Evolutionary conservation across 2,329 filamentous ascomycete species (phyloP), one percentile per base, ranked within the genome.

Genomic region (Emericellopsis cladophorae): DNA sequence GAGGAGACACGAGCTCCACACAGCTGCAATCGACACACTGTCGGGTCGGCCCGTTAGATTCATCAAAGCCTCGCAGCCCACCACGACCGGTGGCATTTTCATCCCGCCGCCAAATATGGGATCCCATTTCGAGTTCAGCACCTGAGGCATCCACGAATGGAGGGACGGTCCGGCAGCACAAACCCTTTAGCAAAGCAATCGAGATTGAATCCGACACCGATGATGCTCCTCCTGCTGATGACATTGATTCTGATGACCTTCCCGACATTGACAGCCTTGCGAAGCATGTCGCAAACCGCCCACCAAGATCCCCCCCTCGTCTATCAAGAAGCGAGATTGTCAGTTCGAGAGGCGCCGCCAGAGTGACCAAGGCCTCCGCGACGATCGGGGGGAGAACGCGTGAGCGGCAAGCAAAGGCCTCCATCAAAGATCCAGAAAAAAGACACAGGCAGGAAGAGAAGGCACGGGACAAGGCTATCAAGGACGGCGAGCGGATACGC

Each of bases 401-500:
- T 7, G 65, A 68, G 34, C 68, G 56, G 37, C 54, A 61, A 31
- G 55, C 61, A 11, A 79, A 68, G 49, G 60, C 62, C 2, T 59
- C 64, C 2, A 66, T 66, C 2, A 70, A 65, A 45, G 72, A 74
- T 18, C 62, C 61, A 1, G 75, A 78, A 37, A 75, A 69, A 44
- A 71, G 73, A 44, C 63, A 61, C 18, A 74, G 76, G 47, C 69
- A 72, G 31, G 57, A 62, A 4, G 74, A 80, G 43, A 78, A 70
- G 38, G 69, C 79, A 41, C 59, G 66, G 1, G 70, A 71, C 38
- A 84, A 76, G 50, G 76, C 79, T 42, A 67, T 75, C 39, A 82
- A 75, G 46, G 70, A 68, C 0, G 60, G 63, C 7, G 76, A 86
- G 47, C 85, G 81, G 50, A 72, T 79, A 46, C 65, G 67, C 4